A percentile compares a stretch with the other conserved stretches of the same genome.
Evolutionary conservation across 1,284 basidiomycete species (phyloP).

Genomic region (Cutaneotrichosporon sp.): DNA sequence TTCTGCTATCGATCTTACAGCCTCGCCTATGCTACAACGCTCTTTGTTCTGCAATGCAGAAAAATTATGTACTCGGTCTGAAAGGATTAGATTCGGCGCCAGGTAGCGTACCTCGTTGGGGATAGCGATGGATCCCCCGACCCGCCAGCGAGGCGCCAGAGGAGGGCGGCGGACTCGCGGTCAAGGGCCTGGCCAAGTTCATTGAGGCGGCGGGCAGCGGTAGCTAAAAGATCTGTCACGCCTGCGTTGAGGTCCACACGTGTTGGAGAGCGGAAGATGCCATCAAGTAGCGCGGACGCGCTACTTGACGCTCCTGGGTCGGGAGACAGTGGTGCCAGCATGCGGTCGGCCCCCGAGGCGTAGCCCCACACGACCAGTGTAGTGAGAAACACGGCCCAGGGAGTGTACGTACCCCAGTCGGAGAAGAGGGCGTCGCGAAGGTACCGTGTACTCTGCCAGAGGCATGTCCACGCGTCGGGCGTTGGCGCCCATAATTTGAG

Average conservation of each 20-base stretch:
- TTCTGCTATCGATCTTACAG: not conserved
- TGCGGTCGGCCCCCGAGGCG: constrained; percentile 19
- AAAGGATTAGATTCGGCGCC: not conserved
- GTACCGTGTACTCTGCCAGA: constrained; percentile 47
- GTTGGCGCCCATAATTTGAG: constrained; percentile 41
- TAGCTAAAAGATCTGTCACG: constrained; percentile 26
- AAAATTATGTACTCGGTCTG: not conserved
- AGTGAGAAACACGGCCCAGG: constrained; percentile 43
- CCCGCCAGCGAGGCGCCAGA: constrained; percentile 22
- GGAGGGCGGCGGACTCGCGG: constrained; percentile 22
- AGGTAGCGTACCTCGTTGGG: not conserved
- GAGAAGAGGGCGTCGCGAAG: constrained; percentile 37
- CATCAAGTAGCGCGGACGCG: constrained; percentile 23
- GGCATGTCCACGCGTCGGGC: constrained; percentile 45
- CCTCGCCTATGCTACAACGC: not conserved
- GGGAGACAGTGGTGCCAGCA: constrained; percentile 1
- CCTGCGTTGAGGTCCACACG: constrained; percentile 22
- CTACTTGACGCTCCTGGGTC: constrained; percentile 13
- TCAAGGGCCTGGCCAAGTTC: constrained; percentile 19
- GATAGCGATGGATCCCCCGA: not conserved
- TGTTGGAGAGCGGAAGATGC: constrained; percentile 22
- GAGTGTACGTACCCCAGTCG: constrained; percentile 44
- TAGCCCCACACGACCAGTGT: constrained; percentile 42
- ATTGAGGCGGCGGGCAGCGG: constrained; percentile 25
- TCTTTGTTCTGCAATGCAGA: not conserved